These are phyloP conservation scores for Lonicera japonica DNA, from an alignment of 129 eudicot species.

Conservation along the genomic window DNA sequence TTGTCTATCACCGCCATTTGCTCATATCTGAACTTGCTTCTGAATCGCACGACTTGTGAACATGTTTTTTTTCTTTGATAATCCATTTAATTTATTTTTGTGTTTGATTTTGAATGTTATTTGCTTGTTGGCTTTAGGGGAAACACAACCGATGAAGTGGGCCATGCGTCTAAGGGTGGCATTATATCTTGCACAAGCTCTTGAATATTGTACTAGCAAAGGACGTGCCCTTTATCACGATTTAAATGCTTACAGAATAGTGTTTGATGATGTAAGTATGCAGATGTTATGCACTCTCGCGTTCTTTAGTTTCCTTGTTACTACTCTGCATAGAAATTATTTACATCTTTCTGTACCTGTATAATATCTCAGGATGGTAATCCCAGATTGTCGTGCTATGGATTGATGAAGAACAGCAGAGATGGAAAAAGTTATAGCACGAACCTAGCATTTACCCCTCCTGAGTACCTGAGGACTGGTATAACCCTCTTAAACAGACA, in stretches of 20 bases:
- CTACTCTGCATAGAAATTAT: conserved; percentile 1
- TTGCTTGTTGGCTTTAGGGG: conserved; percentile 57
- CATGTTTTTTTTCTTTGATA: not conserved
- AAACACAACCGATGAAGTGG: conserved; percentile 96
- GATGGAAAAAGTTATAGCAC: conserved; percentile 97
- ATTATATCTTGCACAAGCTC: conserved; percentile 74
- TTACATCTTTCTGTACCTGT: not conserved
- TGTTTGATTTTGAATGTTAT: conserved; percentile 10
- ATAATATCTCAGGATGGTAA: conserved; percentile 57
- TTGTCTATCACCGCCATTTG: not conserved
- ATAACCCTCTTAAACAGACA: conserved; percentile 1
- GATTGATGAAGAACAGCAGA: conserved; percentile 93
- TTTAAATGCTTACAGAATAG: conserved; percentile 78
- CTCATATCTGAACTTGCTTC: not conserved
- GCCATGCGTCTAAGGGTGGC: conserved; percentile 96
- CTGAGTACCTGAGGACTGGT: conserved; percentile 91
- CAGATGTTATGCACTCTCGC: not conserved
- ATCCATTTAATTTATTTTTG: not conserved
- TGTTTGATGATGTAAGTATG: conserved; percentile 69
- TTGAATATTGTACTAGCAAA: conserved; percentile 82
- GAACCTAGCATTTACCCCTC: conserved; percentile 96
- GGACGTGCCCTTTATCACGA: conserved; percentile 91
- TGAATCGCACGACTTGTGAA: not conserved
- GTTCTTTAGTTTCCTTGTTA: conserved; percentile 2
- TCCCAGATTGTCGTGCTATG: conserved; percentile 89